phyloP scores from a whole-genome alignment of 2,329 filamentous ascomycete species.

The Xylariaceae sp. region DNA sequence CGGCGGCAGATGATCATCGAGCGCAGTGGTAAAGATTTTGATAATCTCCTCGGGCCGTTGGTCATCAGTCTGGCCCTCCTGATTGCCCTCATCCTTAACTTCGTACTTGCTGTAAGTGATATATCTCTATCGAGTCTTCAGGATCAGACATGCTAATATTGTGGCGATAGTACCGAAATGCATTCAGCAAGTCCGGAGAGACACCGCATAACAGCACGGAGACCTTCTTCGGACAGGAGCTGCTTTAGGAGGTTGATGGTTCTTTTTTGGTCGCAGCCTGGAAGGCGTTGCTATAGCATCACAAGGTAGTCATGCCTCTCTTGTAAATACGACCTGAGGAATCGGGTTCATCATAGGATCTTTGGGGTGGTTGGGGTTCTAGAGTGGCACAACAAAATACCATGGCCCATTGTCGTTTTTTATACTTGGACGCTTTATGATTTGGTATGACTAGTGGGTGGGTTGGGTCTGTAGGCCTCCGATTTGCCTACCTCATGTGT shows the following conservation, averaged over 20 bases:
- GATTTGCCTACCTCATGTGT: no score
- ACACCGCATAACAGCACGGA: conserved; percentile 20
- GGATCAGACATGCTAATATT: conserved; percentile 30
- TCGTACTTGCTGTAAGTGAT: conserved; percentile 70
- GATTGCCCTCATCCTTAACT: conserved; percentile 77
- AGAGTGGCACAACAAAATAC: no score
- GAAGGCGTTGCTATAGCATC: no score
- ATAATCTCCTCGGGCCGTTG: conserved; percentile 80
- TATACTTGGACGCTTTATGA: no score
- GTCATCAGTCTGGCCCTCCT: conserved; percentile 77
- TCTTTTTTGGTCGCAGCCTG: conserved; percentile 4
- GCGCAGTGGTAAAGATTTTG: conserved; percentile 88
- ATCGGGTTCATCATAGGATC: no score
- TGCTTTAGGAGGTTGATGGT: conserved; percentile 16
- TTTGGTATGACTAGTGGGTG: no score
- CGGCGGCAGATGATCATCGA: conserved; percentile 75
- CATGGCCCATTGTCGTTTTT: no score
- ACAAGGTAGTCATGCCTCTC: no score
- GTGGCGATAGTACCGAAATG: conserved; percentile 29
- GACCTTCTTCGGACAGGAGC: conserved; percentile 21
- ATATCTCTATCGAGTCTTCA: no score
- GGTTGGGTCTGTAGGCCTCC: no score
- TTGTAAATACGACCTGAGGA: no score
- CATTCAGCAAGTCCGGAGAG: conserved; percentile 23
- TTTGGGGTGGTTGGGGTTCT: no score